phyloP scores from a whole-genome alignment of 768 basidiomycete species.

The Calvatia gigantea region DNA sequence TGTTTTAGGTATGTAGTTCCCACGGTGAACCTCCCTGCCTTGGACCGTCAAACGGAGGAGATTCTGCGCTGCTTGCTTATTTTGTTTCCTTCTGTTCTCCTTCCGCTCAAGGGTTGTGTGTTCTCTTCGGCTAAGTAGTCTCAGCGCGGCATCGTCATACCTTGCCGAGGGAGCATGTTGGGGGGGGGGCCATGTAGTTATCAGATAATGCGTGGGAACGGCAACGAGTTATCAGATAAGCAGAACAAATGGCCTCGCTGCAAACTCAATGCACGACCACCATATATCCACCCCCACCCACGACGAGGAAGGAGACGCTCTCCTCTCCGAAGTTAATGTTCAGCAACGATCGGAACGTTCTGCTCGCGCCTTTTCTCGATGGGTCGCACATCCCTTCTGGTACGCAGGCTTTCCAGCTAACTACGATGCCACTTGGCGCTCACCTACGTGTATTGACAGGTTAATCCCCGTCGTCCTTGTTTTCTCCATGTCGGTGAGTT shows the following conservation, averaged over 20 bases:
- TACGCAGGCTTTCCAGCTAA: conserved; percentile 18
- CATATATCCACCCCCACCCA: background rate
- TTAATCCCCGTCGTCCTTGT: conserved; percentile 67
- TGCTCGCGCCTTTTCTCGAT: conserved; percentile 11
- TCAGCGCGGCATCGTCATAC: no score
- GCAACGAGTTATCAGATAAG: conserved; percentile 10
- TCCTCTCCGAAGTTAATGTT: background rate
- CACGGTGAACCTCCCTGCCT: no score
- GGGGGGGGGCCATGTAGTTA: no score
- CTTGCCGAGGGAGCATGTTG: no score
- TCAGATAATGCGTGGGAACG: conserved; percentile 7
- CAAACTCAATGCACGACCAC: background rate
- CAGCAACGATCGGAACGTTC: background rate
- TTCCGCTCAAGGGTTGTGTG: no score
- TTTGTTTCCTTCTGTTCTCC: no score
- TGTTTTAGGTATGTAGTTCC: conserved; percentile 1
- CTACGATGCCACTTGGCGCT: background rate
- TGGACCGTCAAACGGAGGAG: no score
- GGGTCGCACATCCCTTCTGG: conserved; percentile 44
- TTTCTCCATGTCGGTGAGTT: conserved; percentile 62
- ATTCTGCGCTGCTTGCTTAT: no score
- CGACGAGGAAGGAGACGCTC: conserved; percentile 5
- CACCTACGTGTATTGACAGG: conserved; percentile 35
- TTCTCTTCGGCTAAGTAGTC: no score
- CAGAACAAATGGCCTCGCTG: background rate